Conservation (phyloP, 441 rosid species). For the Mallotus japonicus region DNA sequence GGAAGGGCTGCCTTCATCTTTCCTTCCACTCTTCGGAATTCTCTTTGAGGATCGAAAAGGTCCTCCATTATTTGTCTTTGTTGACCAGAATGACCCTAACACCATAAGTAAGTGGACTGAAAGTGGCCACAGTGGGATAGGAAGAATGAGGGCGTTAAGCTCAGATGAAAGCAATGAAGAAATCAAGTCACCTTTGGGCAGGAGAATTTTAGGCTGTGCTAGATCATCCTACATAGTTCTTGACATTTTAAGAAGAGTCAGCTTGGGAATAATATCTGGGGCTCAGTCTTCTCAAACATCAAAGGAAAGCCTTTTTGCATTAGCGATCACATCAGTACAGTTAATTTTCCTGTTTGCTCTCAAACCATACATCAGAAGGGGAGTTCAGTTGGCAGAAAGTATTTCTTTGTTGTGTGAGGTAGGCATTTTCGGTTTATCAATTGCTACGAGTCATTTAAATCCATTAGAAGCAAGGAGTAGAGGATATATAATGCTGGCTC, state of each 20-base stretch:
- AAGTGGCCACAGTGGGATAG: slow-evolving; percentile 46
- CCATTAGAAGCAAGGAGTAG: slow-evolving; percentile 19
- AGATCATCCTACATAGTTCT: slow-evolving; percentile 46
- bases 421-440: slow-evolving; percentile 39
- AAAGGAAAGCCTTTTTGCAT: slow-evolving; percentile 38
- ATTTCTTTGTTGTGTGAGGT: slow-evolving; percentile 45
- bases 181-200: slow-evolving; percentile 25
- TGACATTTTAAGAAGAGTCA: slow-evolving; percentile 47
- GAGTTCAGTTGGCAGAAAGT: slow-evolving; percentile 45
- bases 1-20: slow-evolving; percentile 43
- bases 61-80: slow-evolving; percentile 39
- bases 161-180: slow-evolving; percentile 50
- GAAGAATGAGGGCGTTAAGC: slow-evolving; percentile 53
- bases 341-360: slow-evolving; percentile 37
- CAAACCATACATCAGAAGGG: slow-evolving; percentile 44
- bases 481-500: slow-evolving; percentile 42
- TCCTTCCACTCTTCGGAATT: slow-evolving; percentile 39
- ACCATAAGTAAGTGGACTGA: slow-evolving; percentile 39
- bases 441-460: slow-evolving; percentile 23
- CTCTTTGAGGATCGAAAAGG: slow-evolving; percentile 51
- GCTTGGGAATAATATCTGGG: slow-evolving; percentile 44
- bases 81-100: slow-evolving; percentile 39
- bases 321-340: slow-evolving; percentile 42
- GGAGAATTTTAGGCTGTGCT: slow-evolving; percentile 45
- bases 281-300: slow-evolving; percentile 28